Percentiles rank a stretch among this genome's conserved stretches.
Evolutionary conservation across 805 yeast species (phyloP).

Genomic region (Blastobotrys chiropterorum): DNA sequence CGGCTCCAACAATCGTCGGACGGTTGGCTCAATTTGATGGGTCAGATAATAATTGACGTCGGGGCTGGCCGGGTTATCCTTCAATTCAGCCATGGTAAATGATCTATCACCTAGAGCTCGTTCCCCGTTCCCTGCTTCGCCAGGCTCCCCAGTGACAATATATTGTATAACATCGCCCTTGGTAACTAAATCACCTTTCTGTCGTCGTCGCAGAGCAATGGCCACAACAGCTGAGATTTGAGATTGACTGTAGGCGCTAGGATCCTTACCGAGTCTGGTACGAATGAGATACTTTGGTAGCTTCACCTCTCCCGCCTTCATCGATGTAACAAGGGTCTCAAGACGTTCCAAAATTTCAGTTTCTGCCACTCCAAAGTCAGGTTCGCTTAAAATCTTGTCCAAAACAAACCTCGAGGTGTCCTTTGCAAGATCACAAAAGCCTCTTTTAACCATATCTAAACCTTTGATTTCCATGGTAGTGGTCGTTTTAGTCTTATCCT

Average conservation of each 20-base stretch:
- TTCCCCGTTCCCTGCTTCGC: slow-evolving; percentile 28
- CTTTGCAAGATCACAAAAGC: slow-evolving; percentile 87
- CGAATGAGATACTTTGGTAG: slow-evolving; percentile 69
- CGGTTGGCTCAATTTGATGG: slow-evolving; percentile 85
- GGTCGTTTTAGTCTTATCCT: slow-evolving; percentile 54
- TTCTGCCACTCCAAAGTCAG: slow-evolving; percentile 64
- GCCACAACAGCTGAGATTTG: slow-evolving; percentile 84
- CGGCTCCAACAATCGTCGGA: slow-evolving; percentile 77
- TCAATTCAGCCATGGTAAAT: slow-evolving; percentile 67
- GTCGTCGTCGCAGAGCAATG: slow-evolving; percentile 75
- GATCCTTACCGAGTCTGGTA: slow-evolving; percentile 86
- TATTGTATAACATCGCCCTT: slow-evolving; percentile 89
- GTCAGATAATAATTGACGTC: slow-evolving; percentile 78
- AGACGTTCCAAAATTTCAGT: slow-evolving; percentile 66
- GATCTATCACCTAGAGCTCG: slow-evolving; percentile 70
- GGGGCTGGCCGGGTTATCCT: slow-evolving; percentile 45
- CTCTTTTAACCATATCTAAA: slow-evolving; percentile 94
- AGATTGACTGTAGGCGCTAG: slow-evolving; percentile 73
- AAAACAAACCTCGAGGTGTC: slow-evolving; percentile 76
- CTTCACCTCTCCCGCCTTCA: slow-evolving; percentile 57
- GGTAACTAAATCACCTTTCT: slow-evolving; percentile 78
- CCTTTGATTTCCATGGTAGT: slow-evolving; percentile 84
- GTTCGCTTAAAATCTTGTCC: slow-evolving; percentile 61
- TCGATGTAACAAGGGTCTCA: slow-evolving; percentile 49
- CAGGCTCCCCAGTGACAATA: slow-evolving; percentile 50